Evolutionary conservation across 306 rosid species (phyloP).

Genomic region (Malus sieversii): DNA sequence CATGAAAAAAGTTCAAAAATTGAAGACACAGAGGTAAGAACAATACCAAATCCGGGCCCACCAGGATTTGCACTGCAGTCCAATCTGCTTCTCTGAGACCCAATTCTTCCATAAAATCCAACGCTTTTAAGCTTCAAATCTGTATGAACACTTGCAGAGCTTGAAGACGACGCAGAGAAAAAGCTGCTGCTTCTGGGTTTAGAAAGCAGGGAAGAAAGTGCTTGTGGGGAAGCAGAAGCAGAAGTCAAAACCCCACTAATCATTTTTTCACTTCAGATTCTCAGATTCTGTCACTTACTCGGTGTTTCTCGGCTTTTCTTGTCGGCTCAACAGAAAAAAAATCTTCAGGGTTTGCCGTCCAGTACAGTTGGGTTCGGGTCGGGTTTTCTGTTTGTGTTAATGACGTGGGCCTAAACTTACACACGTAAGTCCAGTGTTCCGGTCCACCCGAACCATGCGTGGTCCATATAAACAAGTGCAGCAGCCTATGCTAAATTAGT

Average conservation of each 20-base stretch:
- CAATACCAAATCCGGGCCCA: conserved; percentile 50
- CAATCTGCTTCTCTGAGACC: conserved; percentile 21
- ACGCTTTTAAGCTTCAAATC: conserved; percentile 21
- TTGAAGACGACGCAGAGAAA: conserved; percentile 13
- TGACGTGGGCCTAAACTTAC: neutral
- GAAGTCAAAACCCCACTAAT: conserved; percentile 35
- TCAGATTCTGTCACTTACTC: conserved; percentile 13
- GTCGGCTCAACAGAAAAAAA: conserved; percentile 12
- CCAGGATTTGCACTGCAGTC: conserved; percentile 46
- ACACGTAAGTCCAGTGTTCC: neutral
- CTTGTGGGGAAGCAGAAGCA: conserved; percentile 27
- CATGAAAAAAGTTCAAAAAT: no score
- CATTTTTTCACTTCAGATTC: conserved; percentile 28
- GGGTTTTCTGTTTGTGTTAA: neutral
- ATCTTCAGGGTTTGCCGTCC: no score
- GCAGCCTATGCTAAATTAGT: neutral
- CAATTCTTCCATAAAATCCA: conserved; percentile 18
- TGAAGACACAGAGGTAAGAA: neutral
- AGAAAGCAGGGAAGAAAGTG: conserved; percentile 13
- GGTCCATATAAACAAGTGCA: neutral
- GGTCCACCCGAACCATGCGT: neutral
- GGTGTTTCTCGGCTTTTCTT: neutral
- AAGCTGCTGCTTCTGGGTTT: conserved; percentile 11
- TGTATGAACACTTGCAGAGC: conserved; percentile 9
- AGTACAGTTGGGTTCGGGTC: neutral